Base-by-base conservation (phyloP, 2,329 filamentous ascomycete species). In the Aspergillus aculeatinus region DNA sequence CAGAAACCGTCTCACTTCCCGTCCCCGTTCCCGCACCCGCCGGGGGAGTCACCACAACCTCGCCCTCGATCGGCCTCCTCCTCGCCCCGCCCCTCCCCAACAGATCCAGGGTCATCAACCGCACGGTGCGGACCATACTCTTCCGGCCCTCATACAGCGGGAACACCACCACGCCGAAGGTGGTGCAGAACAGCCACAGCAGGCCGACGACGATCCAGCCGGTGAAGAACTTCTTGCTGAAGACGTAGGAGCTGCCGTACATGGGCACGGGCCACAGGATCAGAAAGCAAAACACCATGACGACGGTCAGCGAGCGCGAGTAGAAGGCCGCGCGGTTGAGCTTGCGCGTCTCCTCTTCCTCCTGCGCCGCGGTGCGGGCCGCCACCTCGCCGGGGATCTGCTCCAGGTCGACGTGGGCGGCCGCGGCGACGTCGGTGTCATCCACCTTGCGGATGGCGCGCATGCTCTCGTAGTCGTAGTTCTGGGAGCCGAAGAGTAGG, bases 241-340 rank as follows among this genome's bases (percentile, higher is more conserved):
- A 96, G 57, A 96, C 84, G 72, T 96, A 96, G 0, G 85, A 85
- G 0, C 83, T 83, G 11, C 91, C 92, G 71, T 95, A 96, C 86
- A 96, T 87, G 1, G 92, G 92, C 84, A 96, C 94, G 0, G 93
- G 92, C 92, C 92, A 96, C 16, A 96, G 83, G 2, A 96, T 82
- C 0, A 96, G 79, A 58, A 96, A 80, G 0, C 86, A 82, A 0
- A 96, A 62, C 0, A 91, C 90, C 79, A 91, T 81, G 65, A 83
- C 74, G 10, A 86, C 79, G 0, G 88, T 90, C 63, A 86, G 73
- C 33, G 76, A 79, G 54, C 84, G 80, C 0, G 85, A 83, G 68
- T 85, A 84, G 5, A 77, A 62, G 6, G 83, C 83, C 0, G 85
- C 82, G 27, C 79, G 80, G 61, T 82, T 79, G 31, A 88, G 76